Base-by-base conservation (phyloP, 208 protist species). In the Spongospora subterranea region DNA sequence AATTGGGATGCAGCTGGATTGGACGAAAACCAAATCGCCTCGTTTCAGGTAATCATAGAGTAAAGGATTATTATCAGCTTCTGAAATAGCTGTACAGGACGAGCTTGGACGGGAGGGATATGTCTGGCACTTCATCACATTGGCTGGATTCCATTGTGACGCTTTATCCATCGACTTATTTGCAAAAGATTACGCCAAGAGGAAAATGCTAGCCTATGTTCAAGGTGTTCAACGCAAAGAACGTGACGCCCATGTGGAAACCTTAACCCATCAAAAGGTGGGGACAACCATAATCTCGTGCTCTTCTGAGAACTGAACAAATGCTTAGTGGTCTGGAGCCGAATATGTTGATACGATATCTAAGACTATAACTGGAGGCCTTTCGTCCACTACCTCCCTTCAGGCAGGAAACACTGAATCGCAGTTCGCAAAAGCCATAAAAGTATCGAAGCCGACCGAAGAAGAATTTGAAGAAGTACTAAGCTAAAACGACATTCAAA, bases 41-140 rank as follows among this genome's bases (percentile, higher is more conserved):
- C n/a, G 24, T 29, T 88, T 17, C 38, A n/a, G 54, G 24, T 24
- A 66, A n/a, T n/a, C 24, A 66, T 24, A 66, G 54, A 66, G 54
- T n/a, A n/a, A 66, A 24, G n/a, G 54, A 66, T n/a, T 66, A 66
- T 66, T n/a, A n/a, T 24, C n/a, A 24, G 54, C n/a, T n/a, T 24
- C 24, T 66, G 24, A n/a, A n/a, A 66, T n/a, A n/a, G n/a, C 60
- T 13, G 92, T 94, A 76, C 90, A 90, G 24, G 64, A 53, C 53
- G 93, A 95, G 6, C 88, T 95, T 20, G 92, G 71, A 39, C 60
- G 50, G n/a, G 43, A 92, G 50, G 95, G 94, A 40, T 96, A 95
- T 91, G 94, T 96, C 32, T 97, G 95, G 94, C 95, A 96, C 88
- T 97, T 96, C 89, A 95, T 96, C 46, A 96, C 95, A 13, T 90